Evolutionary conservation across 148 eudicot genomes (phyloP), one percentile per base, ranked within the genome.

Genomic region (Fallopia convolvulus): DNA sequence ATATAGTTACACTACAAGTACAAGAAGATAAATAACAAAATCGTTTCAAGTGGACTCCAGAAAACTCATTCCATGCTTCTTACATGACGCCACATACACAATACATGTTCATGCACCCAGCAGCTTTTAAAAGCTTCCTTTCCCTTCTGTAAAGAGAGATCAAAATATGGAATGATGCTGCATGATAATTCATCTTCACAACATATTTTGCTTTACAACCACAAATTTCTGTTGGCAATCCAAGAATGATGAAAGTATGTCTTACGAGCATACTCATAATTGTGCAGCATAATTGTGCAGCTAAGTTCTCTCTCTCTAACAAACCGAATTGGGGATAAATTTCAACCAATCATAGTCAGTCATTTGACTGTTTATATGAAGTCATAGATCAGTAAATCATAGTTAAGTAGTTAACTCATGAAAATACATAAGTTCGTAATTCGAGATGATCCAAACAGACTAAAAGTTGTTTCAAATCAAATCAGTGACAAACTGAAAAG

Each of bases 1-100:
- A 26, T 79, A 95, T 84, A 47, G 94, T 91, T 58, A 90, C 99
- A 88, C 97, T 95, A 85, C 88, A 53, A 71, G 47, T 18, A 70
- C 41, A 26, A 26, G 30, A 15, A 79, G 36, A 76, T 76, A 20
- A 14, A 36, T 36, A 36, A 21, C 39, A 6, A 66, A 8, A 66
- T 66, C 44, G 36, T 36, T 66, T 5, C 15, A 3, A 66, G 21
- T 66, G 44, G 36, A 66, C 72, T 15, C 72, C 42, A 66, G 14
- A 32, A 63, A 36, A 63, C 70, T 63, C 70, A 26, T 23, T 63
- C 70, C 36, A 66, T 66, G 72, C 72, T 66, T 66, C 72, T 33
- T 13, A 33, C 42, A 74, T 74, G 10, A 12, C 8, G 46, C 20
- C 17, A 74, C 21, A 74, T 46, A 74, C 55, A 49, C 33, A 32